Base-by-base conservation (phyloP, 2,329 filamentous ascomycete species). In the Xylariaceae sp. region DNA sequence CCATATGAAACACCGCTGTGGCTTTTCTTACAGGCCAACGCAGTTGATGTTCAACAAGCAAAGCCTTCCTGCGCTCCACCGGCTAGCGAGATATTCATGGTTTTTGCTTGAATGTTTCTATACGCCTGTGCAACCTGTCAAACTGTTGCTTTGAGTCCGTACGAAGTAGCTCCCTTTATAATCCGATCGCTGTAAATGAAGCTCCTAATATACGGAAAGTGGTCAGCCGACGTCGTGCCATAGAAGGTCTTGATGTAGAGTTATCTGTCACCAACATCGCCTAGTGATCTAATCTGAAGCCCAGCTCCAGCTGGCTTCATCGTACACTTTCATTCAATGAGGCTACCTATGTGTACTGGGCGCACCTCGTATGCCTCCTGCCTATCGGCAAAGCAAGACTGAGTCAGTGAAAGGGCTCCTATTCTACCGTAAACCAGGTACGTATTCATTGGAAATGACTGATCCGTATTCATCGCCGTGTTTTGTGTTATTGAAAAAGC, bases 371-470 rank as follows among this genome's bases (percentile, higher is more conserved):
- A 46, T 48, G 59, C 44, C 52, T 64, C 46, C 41, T 52, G n/a
- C 43, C 61, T 62, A 12, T 50, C 56, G 42, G 61, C 57, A 2
- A 78, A 77, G 45, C 83, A 81, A 64, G 79, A 83, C 56, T 83
- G 79, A n/a, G 78, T 78, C 35, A 83, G 66, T 45, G 81, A 75
- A 48, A 84, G 78, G 2, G 77, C 77, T 52, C 79, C 9, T 18
- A 19, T n/a, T 17, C 30, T 7, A 32, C 30, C 30, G 16, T 32
- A 7, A 32, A n/a, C 22, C 6, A n/a, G n/a, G n/a, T n/a, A n/a
- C n/a, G 6, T 26, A n/a, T 7, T 32, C 30, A 17, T 6, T 32
- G 4, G 33, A 18, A 36, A 36, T 9, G 35, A 26, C 24, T 79
- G 52, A 65, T 77, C 22, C 22, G 6, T 11, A 26, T 11, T 26